Percentiles rank a stretch among this genome's conserved stretches.
phyloP scores from a whole-genome alignment of 2,329 filamentous ascomycete species.

The Sclerotinia borealis region DNA sequence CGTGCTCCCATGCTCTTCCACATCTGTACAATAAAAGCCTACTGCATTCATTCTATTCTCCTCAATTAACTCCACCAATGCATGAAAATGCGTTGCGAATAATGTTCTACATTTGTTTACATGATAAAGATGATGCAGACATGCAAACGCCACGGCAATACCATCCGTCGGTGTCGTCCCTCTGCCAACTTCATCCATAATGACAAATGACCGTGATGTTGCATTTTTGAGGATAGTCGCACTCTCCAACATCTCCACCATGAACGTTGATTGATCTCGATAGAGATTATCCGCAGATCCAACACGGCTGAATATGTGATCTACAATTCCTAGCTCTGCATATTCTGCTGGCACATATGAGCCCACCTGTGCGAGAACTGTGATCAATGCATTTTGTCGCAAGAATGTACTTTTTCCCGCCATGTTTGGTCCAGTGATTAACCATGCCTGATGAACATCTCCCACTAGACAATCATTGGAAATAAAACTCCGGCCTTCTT shows the following conservation, averaged over 20 bases:
- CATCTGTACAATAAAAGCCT: conserved; percentile 74
- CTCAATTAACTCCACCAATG: conserved; percentile 68
- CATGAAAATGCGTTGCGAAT: conserved; percentile 95
- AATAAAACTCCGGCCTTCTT: conserved; percentile 75
- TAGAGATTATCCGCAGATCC: conserved; percentile 95
- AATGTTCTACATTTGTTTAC: conserved; percentile 73
- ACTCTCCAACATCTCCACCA: conserved; percentile 99
- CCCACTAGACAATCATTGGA: conserved; percentile 81
- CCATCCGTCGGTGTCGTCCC: conserved; percentile 94
- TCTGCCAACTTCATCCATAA: conserved; percentile 97
- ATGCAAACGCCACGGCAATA: conserved; percentile 82
- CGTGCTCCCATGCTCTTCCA: conserved; percentile 58
- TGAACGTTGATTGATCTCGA: conserved; percentile 92
- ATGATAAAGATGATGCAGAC: conserved; percentile 73
- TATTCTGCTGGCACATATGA: conserved; percentile 87
- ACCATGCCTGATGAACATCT: conserved; percentile 57
- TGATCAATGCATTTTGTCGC: conserved; percentile 90
- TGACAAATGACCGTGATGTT: conserved; percentile 79
- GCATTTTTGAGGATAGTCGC: conserved; percentile 82
- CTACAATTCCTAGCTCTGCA: conserved; percentile 84
- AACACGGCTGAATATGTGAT: conserved; percentile 89
- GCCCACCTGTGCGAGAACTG: conserved; percentile 86
- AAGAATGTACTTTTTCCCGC: conserved; percentile 95
- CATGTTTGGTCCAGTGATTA: conserved; percentile 90
- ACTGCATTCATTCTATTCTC: conserved; percentile 41